A percentile compares a stretch with the other conserved stretches of the same genome.
Conservation (phyloP, 805 yeast genomes). For the Saccharomycopsis fermentans region DNA sequence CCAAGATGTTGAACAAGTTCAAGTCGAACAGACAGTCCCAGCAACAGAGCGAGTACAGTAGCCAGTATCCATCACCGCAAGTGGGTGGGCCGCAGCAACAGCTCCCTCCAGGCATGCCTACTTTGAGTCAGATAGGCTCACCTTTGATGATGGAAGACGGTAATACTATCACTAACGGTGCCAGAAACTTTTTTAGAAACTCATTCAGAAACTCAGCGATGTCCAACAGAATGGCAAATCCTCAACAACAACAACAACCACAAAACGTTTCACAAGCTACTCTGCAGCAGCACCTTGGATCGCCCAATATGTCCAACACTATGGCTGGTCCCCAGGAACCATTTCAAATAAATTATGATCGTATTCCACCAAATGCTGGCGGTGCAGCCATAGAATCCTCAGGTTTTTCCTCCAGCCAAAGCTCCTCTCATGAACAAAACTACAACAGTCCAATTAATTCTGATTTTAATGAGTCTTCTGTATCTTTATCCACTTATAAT, state of each 20-base stretch:
- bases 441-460: constrained; percentile 18
- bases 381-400: constrained; percentile 3
- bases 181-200: constrained; percentile 5
- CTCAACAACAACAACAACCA: not conserved
- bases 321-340: constrained; percentile 1
- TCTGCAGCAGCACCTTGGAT: not conserved
- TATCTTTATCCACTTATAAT: constrained; percentile 16
- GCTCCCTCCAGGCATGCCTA: not conserved
- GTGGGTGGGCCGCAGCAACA: not conserved
- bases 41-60: not conserved
- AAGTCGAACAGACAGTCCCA: constrained; percentile 12
- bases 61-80: not conserved
- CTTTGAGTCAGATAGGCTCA: constrained; percentile 1
- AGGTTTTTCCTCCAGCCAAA: constrained; percentile 10
- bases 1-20: constrained; percentile 15
- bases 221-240: not conserved
- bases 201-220: not conserved
- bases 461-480: constrained; percentile 17
- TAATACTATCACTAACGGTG: not conserved
- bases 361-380: constrained; percentile 7
- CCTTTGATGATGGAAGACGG: not conserved
- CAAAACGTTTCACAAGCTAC: not conserved
- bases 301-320: not conserved
- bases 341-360: constrained; percentile 2
- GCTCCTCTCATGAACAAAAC: constrained; percentile 13